Percentiles rank a stretch among this genome's conserved stretches.
These are phyloP conservation scores for Ogataea polymorpha DNA, from an alignment of 805 yeast species.

Conservation along the genomic window DNA sequence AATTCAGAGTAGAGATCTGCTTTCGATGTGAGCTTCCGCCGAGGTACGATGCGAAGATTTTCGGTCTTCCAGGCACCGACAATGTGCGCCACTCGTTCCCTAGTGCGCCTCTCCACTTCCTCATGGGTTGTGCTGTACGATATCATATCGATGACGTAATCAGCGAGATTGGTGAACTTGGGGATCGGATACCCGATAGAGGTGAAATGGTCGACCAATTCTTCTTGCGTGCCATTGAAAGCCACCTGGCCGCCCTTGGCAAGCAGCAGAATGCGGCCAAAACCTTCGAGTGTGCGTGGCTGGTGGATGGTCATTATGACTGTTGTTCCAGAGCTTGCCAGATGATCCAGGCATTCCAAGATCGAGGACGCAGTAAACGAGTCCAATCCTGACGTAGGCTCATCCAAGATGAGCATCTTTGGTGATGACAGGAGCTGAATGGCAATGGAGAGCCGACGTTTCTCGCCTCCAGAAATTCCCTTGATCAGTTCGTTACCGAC, in stretches of 20 bases:
- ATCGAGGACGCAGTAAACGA: conserved; percentile 73
- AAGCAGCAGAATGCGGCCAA: conserved; percentile 69
- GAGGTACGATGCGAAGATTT: background rate
- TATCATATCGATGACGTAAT: conserved; percentile 66
- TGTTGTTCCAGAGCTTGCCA: conserved; percentile 63
- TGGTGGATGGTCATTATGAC: conserved; percentile 79
- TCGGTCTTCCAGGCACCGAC: conserved; percentile 36
- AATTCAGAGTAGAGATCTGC: conserved; percentile 20
- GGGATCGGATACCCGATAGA: conserved; percentile 57
- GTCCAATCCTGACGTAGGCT: conserved; percentile 88
- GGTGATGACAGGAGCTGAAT: conserved; percentile 74
- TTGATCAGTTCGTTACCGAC: conserved; percentile 58
- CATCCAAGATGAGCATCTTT: conserved; percentile 70
- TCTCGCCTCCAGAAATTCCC: conserved; percentile 78
- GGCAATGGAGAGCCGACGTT: conserved; percentile 79
- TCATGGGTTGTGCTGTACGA: conserved; percentile 51
- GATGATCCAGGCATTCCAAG: conserved; percentile 51
- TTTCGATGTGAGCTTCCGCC: conserved; percentile 13
- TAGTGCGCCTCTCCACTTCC: conserved; percentile 38
- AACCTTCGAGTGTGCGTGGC: conserved; percentile 64
- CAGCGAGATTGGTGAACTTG: conserved; percentile 64
- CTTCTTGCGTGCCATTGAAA: conserved; percentile 55
- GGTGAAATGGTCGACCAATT: conserved; percentile 47
- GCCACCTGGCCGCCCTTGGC: conserved; percentile 73
- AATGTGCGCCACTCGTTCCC: conserved; percentile 38